These are phyloP conservation scores for Boletus speciosus DNA, from an alignment of 768 basidiomycete species.

Conservation along the genomic window DNA sequence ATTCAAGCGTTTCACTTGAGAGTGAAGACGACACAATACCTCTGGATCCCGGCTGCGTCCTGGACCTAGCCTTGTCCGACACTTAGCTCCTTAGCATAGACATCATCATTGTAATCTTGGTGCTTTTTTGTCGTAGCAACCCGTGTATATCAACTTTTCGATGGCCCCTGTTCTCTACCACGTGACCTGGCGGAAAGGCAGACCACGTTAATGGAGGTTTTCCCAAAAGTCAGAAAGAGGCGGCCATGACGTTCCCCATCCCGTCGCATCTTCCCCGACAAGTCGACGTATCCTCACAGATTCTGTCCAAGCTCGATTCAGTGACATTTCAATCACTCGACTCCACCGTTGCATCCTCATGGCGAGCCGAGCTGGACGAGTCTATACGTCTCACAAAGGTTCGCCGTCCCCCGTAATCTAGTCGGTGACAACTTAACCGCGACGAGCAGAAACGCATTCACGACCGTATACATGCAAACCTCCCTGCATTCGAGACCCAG, in stretches of 20 bases:
- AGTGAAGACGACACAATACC: background rate
- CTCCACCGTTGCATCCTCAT: conserved; percentile 59
- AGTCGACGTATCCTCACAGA: conserved; percentile 66
- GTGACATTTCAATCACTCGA: conserved; percentile 55
- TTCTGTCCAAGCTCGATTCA: conserved; percentile 67
- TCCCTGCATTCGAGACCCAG: conserved; percentile 63
- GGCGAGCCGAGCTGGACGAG: conserved; percentile 70
- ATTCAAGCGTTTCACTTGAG: conserved; percentile 67
- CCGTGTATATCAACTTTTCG: conserved; percentile 16
- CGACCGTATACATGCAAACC: conserved; percentile 64
- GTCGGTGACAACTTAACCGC: conserved; percentile 2
- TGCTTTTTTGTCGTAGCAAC: conserved; percentile 16
- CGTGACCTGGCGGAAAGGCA: conserved; percentile 13
- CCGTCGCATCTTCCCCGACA: conserved; percentile 72
- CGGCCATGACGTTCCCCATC: conserved; percentile 67
- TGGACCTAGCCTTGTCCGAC: conserved; percentile 12
- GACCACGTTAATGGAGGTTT: background rate
- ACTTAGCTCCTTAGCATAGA: conserved; percentile 30
- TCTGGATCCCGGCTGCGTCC: background rate
- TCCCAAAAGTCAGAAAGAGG: background rate
- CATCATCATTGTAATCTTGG: conserved; percentile 25
- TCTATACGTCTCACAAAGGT: conserved; percentile 74
- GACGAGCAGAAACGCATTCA: conserved; percentile 58
- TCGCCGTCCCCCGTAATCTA: conserved; percentile 5
- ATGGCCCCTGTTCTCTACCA: conserved; percentile 1